Conservation (phyloP, 1,284 basidiomycete species). For the Leccinum solheimii region DNA sequence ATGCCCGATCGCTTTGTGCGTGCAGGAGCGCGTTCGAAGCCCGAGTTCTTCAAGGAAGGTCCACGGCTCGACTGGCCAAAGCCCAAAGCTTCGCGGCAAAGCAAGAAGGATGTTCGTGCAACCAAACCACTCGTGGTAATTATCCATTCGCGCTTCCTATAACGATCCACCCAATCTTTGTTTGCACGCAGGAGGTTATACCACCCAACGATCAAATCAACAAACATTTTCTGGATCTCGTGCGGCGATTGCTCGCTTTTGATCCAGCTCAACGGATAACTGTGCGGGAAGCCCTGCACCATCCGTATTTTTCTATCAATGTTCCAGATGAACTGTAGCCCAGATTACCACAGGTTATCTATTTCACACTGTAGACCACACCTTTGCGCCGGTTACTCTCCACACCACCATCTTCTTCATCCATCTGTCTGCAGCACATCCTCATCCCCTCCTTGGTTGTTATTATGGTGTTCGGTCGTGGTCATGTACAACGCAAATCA, state of each 20-base stretch:
- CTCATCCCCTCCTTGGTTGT: slow-evolving; percentile 33
- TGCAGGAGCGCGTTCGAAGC: slow-evolving; percentile 71
- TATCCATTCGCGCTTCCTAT: slow-evolving; percentile 16
- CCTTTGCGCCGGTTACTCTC: slow-evolving; percentile 25
- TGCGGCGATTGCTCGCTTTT: slow-evolving; percentile 86
- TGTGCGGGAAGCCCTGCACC: slow-evolving; percentile 83
- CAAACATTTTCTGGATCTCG: slow-evolving; percentile 82
- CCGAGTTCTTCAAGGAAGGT: slow-evolving; percentile 91
- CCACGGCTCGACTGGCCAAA: slow-evolving; percentile 91
- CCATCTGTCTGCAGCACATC: slow-evolving; percentile 28
- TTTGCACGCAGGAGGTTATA: slow-evolving; percentile 73
- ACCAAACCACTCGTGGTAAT: slow-evolving; percentile 78
- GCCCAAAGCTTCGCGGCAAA: slow-evolving; percentile 82
- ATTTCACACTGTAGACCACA: slow-evolving; percentile 39
- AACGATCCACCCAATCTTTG: slow-evolving; percentile 14
- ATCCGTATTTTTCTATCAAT: slow-evolving; percentile 77
- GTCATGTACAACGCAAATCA: slow-evolving; percentile 40
- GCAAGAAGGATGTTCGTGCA: slow-evolving; percentile 90
- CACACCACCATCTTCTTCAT: slow-evolving; percentile 24
- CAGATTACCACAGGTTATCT: slow-evolving; percentile 37
- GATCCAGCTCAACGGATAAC: slow-evolving; percentile 87
- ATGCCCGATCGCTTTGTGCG: slow-evolving; percentile 87
- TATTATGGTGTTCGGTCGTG: slow-evolving; percentile 41
- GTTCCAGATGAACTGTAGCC: slow-evolving; percentile 59
- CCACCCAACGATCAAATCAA: slow-evolving; percentile 70